Evolutionary conservation across 164 flowering plant genomes (phyloP), one percentile per base, ranked within the genome.

Genomic region (Chimonanthus salicifolius): DNA sequence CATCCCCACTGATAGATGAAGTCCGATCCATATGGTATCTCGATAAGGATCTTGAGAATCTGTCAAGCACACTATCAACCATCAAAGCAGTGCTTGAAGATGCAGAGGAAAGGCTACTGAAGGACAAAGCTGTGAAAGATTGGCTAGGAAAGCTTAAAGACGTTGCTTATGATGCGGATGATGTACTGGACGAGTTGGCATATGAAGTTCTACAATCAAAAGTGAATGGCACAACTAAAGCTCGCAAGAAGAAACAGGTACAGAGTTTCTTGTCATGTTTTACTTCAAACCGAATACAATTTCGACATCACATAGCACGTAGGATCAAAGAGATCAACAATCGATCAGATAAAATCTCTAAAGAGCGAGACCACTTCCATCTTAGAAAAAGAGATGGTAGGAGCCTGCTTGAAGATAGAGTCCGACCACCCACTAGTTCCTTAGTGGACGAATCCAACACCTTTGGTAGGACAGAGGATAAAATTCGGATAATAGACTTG

Each of bases 381-480:
- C 46, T 71, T 18, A 46, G 66, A 1, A 6, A 0, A 33, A 63
- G 21, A 11, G 66, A 63, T 18, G 33, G 58, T 50, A 2, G 58
- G 3, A 7, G 58, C 7, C 58, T 10, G 3, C 3, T 7, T 2
- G 3, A 5, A 18, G 62, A 21, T 6, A 3, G 0, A 33, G n/a
- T 7, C 47, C 58, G 18, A 63, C 21, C 21, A 21, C 33, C 18
- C 7, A 74, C 76, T 2, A 58, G 54, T 46, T 74, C 76, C 4
- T 13, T 74, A 20, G 13, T 74, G 10, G 65, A 74, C 46, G 45
- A 50, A 18, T 51, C 58, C 2, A 45, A 74, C 47, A 58, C 76
- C 3, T 7, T 13, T n/a, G 83, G 83, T 10, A 68, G 83, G 20
- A 72, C 64, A 1, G 2, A 18, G n/a, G 78, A 67, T 5, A 76